Evolutionary conservation across 495 filamentous ascomycete species (phyloP), one percentile per base, ranked within the genome.

Genomic region (Elasticomyces elasticus): DNA sequence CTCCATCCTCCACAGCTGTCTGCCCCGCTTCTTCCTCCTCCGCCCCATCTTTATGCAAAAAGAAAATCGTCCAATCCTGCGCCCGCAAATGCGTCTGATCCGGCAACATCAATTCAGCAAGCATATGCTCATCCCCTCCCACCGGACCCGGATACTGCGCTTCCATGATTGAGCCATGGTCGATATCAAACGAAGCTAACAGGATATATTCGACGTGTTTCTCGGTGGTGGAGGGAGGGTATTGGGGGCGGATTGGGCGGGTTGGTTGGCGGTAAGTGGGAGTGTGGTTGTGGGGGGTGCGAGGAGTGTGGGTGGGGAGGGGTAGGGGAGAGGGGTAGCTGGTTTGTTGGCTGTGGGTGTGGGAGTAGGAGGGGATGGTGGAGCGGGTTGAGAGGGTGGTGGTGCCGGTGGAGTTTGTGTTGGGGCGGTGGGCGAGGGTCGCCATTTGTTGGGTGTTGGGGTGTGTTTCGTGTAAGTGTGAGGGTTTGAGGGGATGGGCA

Each of bases 21-120:
- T n/a, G n/a, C n/a, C n/a, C n/a, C n/a, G n/a, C n/a, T n/a, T n/a
- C n/a, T n/a, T n/a, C 54, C 64, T 74, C 70, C 56, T 62, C 67
- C 72, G 75, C 64, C 54, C 73, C 72, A 66, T 97, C 94, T 66
- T 97, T 97, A 65, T 97, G 92, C 45, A 99, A 64, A 62, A 99
- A 99, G 72, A 99, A 99, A 13, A 97, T 94, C 28, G 92, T 99
- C 92, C 92, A 99, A 68, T 99, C 92, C 67, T 96, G 89, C 63
- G 84, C 91, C 26, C 94, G 78, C 30, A 91, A 83, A 71, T 99
- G 92, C 24, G 90, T 88, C 68, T 96, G 91, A 72, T 99, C 92
- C 1, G 92, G 92, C 59, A 99, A 76, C 92, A 99, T 99, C 66
- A 99, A 80, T 69, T 97, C 92, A 15, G 92, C 92, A 58, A 99